Base-by-base conservation (phyloP, 805 yeast genomes). In the Saccharomycopsis selenospora region DNA sequence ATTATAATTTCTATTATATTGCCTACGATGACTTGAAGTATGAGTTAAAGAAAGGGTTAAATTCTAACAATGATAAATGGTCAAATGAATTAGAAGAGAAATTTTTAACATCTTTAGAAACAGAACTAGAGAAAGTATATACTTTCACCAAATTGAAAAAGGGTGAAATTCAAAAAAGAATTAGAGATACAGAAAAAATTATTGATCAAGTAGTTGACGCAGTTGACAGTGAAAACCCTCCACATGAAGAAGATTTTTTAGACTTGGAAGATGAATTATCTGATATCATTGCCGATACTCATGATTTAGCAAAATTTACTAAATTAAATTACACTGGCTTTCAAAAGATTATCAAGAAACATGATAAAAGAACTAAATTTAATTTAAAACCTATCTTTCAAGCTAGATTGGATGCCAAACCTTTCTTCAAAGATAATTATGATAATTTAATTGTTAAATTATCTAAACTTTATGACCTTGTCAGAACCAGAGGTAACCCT, bases 321-420 rank as follows among this genome's bases (percentile, higher is more conserved):
- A 77, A 95, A 54, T 76, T 93, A 62, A 93, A 93, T 67, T 93
- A 93, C 70, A 90, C 96, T 18, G 99, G 99, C 2, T 93, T 93
- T 72, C 96, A 88, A 66, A 93, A 93, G 66, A 93, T 93, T 58
- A 78, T 93, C 61, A 93, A 93, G 69, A 93, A 93, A 67, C 99
- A 93, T 66, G 99, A 93, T 68, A 93, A 93, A 66, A 77, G 78
- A 55, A 90, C 98, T 14, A 72, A 74, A 30, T 82, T 80, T 73
- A 80, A 78, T 48, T 73, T 93, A 61, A 85, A 82, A 63, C 98
- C 99, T 5, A 85, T 91, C 52, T 91, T 93, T 70, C 95, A 88
- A 57, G 96, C 85, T 23, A 77, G 98, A 59, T 77, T 93, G 63
- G 88, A 91, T 61, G 74, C 97, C 23, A 93, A 91, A 64, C 96